A percentile compares a stretch with the other conserved stretches of the same genome.
phyloP scores from a whole-genome alignment of 2,329 filamentous ascomycete genomes.

The Chrysoporthe puriensis region DNA sequence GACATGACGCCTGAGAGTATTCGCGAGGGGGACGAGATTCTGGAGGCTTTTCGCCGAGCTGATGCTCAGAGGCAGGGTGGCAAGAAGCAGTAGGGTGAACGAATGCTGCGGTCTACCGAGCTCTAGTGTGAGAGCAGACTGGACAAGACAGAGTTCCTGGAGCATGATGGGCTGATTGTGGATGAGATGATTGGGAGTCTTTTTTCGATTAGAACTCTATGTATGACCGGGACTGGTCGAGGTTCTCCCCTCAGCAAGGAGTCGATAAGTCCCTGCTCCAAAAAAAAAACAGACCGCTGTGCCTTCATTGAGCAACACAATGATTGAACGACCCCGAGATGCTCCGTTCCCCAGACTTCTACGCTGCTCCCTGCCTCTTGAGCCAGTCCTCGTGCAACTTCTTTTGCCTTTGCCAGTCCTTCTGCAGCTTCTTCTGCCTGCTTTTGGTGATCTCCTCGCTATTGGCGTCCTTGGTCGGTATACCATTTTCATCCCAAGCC shows the following conservation, averaged over 20 bases:
- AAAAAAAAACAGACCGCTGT: neutral
- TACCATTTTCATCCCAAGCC: constrained; percentile 68
- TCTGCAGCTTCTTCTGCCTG: constrained; percentile 66
- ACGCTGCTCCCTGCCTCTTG: constrained; percentile 22
- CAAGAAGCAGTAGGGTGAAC: neutral
- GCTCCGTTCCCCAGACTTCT: constrained; percentile 4
- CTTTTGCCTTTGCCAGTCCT: constrained; percentile 74
- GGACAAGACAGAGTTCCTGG: neutral
- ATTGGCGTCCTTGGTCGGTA: constrained; percentile 63
- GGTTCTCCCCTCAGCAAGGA: neutral
- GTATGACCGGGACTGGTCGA: neutral
- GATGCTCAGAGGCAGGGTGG: neutral
- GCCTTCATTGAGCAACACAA: neutral
- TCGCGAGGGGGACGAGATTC: constrained; percentile 12
- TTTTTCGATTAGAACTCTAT: neutral
- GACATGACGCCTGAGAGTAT: constrained; percentile 17
- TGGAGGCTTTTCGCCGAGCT: constrained; percentile 6
- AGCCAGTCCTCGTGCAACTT: constrained; percentile 63
- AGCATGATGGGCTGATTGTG: neutral
- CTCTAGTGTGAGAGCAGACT: neutral
- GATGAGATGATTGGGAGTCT: neutral
- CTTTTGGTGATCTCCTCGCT: constrained; percentile 70
- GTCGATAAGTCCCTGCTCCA: neutral
- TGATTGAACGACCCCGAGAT: neutral
- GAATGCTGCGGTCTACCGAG: neutral